These are phyloP conservation scores for Dionaea muscipula DNA, from an alignment of 179 eudicot genomes.

Conservation along the genomic window DNA sequence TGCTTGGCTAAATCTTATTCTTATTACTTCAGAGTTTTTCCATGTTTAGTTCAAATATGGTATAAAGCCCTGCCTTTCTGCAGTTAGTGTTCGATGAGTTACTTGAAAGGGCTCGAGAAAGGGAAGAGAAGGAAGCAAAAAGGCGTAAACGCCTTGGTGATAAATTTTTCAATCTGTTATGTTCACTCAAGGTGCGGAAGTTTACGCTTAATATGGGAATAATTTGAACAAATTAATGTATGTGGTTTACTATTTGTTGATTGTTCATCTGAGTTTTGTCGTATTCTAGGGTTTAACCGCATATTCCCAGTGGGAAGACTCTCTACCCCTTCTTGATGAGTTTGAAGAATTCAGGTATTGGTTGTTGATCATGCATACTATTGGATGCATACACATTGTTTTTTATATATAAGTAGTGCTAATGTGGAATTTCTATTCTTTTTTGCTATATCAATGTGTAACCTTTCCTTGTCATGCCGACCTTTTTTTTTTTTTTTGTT, in stretches of 20 bases:
- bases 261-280: slow-evolving; percentile 1
- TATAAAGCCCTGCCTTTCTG: slow-evolving; percentile 13
- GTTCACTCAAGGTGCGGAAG: slow-evolving; percentile 55
- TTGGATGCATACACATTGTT: no score
- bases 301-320: slow-evolving; percentile 76
- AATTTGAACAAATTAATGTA: background rate
- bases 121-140: slow-evolving; percentile 91
- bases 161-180: slow-evolving; percentile 48
- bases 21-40: background rate
- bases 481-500: no score
- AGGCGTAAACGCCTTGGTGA: slow-evolving; percentile 69
- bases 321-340: slow-evolving; percentile 46
- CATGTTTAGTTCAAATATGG: background rate
- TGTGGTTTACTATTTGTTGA: slow-evolving; percentile 5
- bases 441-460: no score
- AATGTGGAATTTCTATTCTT: no score
- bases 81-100: slow-evolving; percentile 78
- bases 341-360: slow-evolving; percentile 47
- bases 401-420: no score
- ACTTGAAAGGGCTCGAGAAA: slow-evolving; percentile 54
- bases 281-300: slow-evolving; percentile 49
- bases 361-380: slow-evolving; percentile 3
- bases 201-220: background rate
- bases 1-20: no score
- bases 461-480: no score